Conservation (phyloP, 495 filamentous ascomycete species). For the Podospora anserina region DNA sequence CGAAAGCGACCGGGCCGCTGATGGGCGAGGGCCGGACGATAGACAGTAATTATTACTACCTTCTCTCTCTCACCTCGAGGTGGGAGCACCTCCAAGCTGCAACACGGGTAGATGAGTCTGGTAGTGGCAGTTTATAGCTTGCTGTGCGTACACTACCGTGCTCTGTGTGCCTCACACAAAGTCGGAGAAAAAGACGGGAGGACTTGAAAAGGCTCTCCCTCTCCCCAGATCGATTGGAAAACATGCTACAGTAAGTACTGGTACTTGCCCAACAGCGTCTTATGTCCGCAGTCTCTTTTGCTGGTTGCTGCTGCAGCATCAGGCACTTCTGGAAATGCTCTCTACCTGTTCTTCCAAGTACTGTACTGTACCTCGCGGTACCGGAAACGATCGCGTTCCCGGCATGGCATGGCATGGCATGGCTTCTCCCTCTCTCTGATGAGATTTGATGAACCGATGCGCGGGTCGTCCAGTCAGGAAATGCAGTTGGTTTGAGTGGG, state of each 20-base stretch:
- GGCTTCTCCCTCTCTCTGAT: neutral
- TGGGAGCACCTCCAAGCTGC: neutral
- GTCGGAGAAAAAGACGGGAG: slow-evolving; percentile 10
- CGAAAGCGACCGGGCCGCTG: neutral
- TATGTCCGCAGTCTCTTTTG: too few relatives aligned
- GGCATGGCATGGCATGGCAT: neutral
- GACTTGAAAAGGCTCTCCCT: neutral
- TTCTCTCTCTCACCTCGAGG: neutral
- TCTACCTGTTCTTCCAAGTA: too few relatives aligned
- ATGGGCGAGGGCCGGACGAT: neutral
- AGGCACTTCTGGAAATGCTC: too few relatives aligned
- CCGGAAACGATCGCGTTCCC: slow-evolving; percentile 11
- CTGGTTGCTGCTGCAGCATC: too few relatives aligned
- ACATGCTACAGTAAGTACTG: neutral
- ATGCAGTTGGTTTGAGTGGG: neutral
- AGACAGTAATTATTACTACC: neutral
- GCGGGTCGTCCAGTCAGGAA: neutral
- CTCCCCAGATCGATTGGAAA: neutral
- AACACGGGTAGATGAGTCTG: neutral
- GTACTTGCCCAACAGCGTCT: too few relatives aligned
- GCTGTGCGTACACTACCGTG: neutral
- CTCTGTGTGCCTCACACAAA: slow-evolving; percentile 3
- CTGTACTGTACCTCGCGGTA: neutral
- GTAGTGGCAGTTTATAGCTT: neutral
- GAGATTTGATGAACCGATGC: slow-evolving; percentile 20